Conservation (phyloP, 768 basidiomycete genomes). For the Pleurotus pulmonarius region DNA sequence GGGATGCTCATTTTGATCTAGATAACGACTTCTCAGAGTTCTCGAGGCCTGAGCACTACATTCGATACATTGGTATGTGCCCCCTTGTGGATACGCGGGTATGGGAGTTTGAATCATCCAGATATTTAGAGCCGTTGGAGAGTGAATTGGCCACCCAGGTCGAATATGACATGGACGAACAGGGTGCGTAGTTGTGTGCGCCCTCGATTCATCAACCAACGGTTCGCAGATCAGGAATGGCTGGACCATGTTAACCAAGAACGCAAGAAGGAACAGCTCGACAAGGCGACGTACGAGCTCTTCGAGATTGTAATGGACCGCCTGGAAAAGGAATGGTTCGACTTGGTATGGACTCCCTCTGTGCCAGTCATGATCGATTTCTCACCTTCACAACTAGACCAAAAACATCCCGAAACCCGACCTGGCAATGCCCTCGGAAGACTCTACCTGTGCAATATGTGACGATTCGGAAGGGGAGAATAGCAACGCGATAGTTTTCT, state of each 20-base stretch:
- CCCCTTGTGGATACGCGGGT: slow-evolving; percentile 7
- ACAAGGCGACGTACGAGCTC: slow-evolving; percentile 72
- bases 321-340: slow-evolving; percentile 99
- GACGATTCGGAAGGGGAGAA: slow-evolving; percentile 99
- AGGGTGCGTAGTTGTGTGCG: slow-evolving; percentile 51
- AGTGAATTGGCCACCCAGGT: slow-evolving; percentile 89
- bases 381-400: slow-evolving; percentile 46
- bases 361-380: not conserved
- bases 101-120: not conserved
- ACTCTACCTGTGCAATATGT: slow-evolving; percentile 94
- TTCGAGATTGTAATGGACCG: slow-evolving; percentile 98
- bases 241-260: slow-evolving; percentile 81
- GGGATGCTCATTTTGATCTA: slow-evolving; percentile 14
- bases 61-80: slow-evolving; percentile 79
- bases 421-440: slow-evolving; percentile 86
- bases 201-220: not conserved
- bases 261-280: slow-evolving; percentile 70
- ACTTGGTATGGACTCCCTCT: slow-evolving; percentile 55
- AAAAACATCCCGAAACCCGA: slow-evolving; percentile 92
- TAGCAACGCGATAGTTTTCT: slow-evolving; percentile 98
- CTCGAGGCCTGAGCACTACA: slow-evolving; percentile 77
- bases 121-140: slow-evolving; percentile 78
- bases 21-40: slow-evolving; percentile 69
- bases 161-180: slow-evolving; percentile 99
- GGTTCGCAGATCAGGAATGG: slow-evolving; percentile 84